Evolutionary conservation across 768 basidiomycete species (phyloP).

Genomic region (Boletus reticuloceps): DNA sequence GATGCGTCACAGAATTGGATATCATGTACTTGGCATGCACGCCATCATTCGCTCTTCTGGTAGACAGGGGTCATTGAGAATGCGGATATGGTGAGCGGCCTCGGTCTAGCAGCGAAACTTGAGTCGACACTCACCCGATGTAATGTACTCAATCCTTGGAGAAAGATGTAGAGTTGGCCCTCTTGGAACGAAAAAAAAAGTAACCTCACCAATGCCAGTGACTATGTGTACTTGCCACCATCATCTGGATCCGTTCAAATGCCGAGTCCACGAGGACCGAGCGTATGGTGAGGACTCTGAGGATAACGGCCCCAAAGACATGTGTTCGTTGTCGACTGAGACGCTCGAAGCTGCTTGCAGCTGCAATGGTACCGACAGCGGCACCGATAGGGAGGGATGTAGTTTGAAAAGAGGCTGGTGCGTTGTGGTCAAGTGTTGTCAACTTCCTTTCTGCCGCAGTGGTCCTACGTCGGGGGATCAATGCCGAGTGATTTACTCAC

Average conservation of each 20-base stretch:
- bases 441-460: no score
- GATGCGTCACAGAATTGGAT: constrained; percentile 3
- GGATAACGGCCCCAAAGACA: background rate
- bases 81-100: background rate
- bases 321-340: constrained; percentile 11
- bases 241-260: background rate
- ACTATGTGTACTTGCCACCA: background rate
- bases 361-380: constrained; percentile 8
- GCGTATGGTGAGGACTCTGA: background rate
- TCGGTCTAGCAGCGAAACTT: background rate
- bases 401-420: no score
- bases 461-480: no score
- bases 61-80: background rate
- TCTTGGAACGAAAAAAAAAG: background rate
- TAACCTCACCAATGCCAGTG: background rate
- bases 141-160: background rate
- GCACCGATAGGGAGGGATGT: background rate
- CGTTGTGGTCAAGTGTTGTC: no score
- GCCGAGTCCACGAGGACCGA: background rate
- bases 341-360: constrained; percentile 11
- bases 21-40: no score
- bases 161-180: background rate
- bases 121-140: background rate
- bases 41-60: no score
- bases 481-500: no score